Percentiles rank a stretch among this genome's conserved stretches.
Conservation (phyloP, 2,329 filamentous ascomycete species). For the Lasiodiplodia theobromae region DNA sequence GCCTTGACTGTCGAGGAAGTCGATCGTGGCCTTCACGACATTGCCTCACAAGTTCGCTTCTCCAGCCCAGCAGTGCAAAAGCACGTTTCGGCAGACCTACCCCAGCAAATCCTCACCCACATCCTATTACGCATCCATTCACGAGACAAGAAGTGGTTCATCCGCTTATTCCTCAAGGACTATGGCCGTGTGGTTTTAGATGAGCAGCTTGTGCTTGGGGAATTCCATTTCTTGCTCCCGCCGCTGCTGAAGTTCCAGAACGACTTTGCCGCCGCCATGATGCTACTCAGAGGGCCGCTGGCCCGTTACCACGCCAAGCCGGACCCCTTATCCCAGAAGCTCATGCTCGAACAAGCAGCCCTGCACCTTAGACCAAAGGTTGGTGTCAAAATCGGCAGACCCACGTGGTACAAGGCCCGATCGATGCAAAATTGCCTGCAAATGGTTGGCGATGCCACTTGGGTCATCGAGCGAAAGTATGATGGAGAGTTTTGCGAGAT, state of each 20-base stretch:
- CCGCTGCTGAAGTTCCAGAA: constrained; percentile 74
- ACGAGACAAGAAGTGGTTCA: constrained; percentile 85
- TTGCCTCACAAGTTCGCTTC: constrained; percentile 74
- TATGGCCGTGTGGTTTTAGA: constrained; percentile 73
- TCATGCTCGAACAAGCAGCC: constrained; percentile 49
- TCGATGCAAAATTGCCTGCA: constrained; percentile 75
- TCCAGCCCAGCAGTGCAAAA: constrained; percentile 65
- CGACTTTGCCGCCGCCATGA: constrained; percentile 68
- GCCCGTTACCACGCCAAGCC: constrained; percentile 47
- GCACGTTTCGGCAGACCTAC: constrained; percentile 36
- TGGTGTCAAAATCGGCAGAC: constrained; percentile 56
- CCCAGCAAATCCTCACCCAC: constrained; percentile 54
- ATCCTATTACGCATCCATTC: constrained; percentile 69
- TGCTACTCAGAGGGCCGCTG: constrained; percentile 58
- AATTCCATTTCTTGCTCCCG: constrained; percentile 74
- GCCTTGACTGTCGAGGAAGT: constrained; percentile 75
- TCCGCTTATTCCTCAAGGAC: constrained; percentile 78
- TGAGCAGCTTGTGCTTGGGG: constrained; percentile 60
- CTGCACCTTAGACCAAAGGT: constrained; percentile 47
- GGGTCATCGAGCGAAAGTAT: constrained; percentile 82
- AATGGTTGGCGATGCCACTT: constrained; percentile 64
- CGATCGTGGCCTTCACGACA: constrained; percentile 67
- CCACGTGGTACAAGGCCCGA: constrained; percentile 53
- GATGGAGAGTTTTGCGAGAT: constrained; percentile 93
- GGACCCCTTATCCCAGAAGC: constrained; percentile 39